Base-by-base conservation (phyloP, 2,329 filamentous ascomycete genomes). In the Fusarium sp. region DNA sequence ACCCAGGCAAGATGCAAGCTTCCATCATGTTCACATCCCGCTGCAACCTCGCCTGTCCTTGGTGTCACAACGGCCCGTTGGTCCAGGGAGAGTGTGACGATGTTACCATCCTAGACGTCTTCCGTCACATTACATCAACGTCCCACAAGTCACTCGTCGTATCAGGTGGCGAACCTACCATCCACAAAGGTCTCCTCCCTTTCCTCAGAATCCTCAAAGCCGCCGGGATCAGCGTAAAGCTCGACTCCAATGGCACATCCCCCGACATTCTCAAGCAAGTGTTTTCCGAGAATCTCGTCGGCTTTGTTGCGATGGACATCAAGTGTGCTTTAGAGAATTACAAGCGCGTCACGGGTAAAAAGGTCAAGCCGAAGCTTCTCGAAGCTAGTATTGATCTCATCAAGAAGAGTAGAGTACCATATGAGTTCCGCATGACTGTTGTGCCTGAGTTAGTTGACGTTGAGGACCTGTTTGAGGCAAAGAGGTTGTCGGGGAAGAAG, bases 291-390 rank as follows among this genome's bases (percentile, higher is more conserved):
- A 54, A 56, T 1, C 63, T 77, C 4, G 59, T 73, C 11, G 67
- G 70, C 14, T 77, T 77, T 12, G 65, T 75, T 2, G 75, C 75
- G 0, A 77, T 77, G 75, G 75, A 77, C 4, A 77, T 77, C 20
- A 77, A 77, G 22, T 76, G 75, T 22, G 75, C 73, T 1, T 7
- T 77, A 7, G 71, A 77, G 20, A 77, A 76, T 2, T 77, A 77
- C 42, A 75, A 75, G 51, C 70, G 58, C 0, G 73, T 77, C 12
- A 65, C 75, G 0, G 75, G 75, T 1, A 48, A 53, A 18, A 77
- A 64, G 35, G 61, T 77, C 20, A 71, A 65, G 24, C 73, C 75
- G 0, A 73, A 61, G 18, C 26, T 71, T 3, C 53, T 77, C 0
- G 57, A 77, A n/a, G 30, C 58, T 0, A 77, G 75, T 2, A 77